A percentile compares a stretch with the other conserved stretches of the same genome.
Evolutionary conservation across 2,329 filamentous ascomycete genomes (phyloP).

Genomic region (Neofusicoccum laricinum): DNA sequence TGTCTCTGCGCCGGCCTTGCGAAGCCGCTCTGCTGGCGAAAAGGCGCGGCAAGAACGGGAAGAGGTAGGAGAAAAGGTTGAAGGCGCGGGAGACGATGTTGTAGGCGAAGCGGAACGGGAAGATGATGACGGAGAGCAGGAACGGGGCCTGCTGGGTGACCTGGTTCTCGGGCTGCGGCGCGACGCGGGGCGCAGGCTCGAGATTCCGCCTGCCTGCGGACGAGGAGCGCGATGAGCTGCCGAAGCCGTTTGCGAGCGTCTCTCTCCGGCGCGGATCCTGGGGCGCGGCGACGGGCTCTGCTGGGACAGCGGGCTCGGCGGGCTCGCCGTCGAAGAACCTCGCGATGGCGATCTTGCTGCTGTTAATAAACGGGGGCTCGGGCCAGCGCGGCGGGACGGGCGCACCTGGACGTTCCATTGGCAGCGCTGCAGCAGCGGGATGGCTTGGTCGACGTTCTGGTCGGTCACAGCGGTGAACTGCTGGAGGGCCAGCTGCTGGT

Average conservation of each 20-base stretch:
- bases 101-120: constrained; percentile 78
- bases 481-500: constrained; percentile 79
- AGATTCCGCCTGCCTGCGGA: constrained; percentile 38
- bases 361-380: constrained; percentile 20
- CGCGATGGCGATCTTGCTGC: constrained; percentile 78
- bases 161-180: constrained; percentile 68
- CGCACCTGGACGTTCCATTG: constrained; percentile 93
- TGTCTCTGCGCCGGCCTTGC: constrained; percentile 47
- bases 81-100: constrained; percentile 67
- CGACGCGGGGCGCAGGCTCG: constrained; percentile 79
- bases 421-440: constrained; percentile 76
- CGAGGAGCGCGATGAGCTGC: constrained; percentile 31
- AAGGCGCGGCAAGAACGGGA: constrained; percentile 74
- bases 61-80: constrained; percentile 70
- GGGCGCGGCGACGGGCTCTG: constrained; percentile 64
- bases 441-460: constrained; percentile 71
- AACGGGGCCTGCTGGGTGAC: constrained; percentile 69
- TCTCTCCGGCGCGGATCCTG: constrained; percentile 64
- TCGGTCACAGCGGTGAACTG: constrained; percentile 87
- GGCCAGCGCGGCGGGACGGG: neutral
- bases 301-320: constrained; percentile 70
- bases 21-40: constrained; percentile 50
- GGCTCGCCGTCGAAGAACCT: constrained; percentile 98
- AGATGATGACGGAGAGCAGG: constrained; percentile 72
- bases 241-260: constrained; percentile 61